phyloP scores from a whole-genome alignment of 441 rosid genomes.

The Daphne laureola region DNA sequence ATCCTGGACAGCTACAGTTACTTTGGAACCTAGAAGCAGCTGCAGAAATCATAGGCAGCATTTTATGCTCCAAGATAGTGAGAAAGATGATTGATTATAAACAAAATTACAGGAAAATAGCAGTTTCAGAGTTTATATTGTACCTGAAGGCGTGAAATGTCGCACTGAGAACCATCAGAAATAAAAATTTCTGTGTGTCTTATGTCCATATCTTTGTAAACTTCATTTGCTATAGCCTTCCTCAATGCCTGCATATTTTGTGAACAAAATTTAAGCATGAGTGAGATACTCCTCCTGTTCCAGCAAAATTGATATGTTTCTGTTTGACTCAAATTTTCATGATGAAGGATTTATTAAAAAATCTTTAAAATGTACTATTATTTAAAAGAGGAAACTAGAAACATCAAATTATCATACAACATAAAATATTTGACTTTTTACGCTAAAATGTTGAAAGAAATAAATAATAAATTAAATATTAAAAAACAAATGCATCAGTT shows the following conservation, averaged over 20 bases:
- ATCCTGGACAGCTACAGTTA: slow-evolving; percentile 68
- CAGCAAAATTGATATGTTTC: too few species aligned
- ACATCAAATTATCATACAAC: too few species aligned
- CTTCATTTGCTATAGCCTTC: slow-evolving; percentile 49
- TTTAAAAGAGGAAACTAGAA: too few species aligned
- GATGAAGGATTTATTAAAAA: too few species aligned
- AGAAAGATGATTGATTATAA: neutral
- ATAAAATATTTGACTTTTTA: too few species aligned
- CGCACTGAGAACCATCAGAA: slow-evolving; percentile 87
- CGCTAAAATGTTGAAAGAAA: too few species aligned
- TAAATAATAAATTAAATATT: too few species aligned
- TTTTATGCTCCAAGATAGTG: slow-evolving; percentile 2
- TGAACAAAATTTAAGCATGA: too few species aligned
- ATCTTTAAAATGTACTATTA: too few species aligned
- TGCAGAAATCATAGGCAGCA: slow-evolving; percentile 20
- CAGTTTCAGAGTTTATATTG: neutral
- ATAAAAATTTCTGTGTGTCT: slow-evolving; percentile 61
- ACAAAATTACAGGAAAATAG: neutral
- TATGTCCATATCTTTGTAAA: slow-evolving; percentile 42
- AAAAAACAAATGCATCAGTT: too few species aligned
- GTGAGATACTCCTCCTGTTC: too few species aligned
- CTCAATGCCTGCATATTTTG: slow-evolving; percentile 35
- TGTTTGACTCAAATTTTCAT: too few species aligned
- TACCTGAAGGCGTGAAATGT: slow-evolving; percentile 81
- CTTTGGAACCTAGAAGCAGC: slow-evolving; percentile 62